phyloP scores from a whole-genome alignment of 768 basidiomycete genomes.

The Termitomyces sp. region DNA sequence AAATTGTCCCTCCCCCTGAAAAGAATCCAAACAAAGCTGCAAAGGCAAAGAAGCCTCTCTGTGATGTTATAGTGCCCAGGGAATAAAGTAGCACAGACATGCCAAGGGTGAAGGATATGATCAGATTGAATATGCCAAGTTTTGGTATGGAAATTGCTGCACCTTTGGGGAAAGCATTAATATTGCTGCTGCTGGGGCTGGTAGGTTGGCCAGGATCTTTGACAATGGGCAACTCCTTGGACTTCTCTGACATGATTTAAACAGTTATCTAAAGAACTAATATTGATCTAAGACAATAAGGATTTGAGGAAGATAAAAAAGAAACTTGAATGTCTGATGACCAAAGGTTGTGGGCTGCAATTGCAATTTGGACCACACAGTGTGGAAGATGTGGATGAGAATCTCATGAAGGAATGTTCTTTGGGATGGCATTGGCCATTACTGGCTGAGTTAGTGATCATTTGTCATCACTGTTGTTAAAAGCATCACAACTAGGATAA shows the following conservation, averaged over 20 bases:
- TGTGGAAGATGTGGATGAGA: too few relatives aligned
- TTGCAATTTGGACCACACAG: neutral
- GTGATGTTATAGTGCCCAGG: constrained; percentile 34
- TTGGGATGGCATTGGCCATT: too few relatives aligned
- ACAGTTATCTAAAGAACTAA: neutral
- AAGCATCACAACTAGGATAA: too few relatives aligned
- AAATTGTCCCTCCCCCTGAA: constrained; percentile 34
- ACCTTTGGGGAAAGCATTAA: too few relatives aligned
- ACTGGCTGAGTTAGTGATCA: too few relatives aligned
- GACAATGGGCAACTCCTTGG: neutral
- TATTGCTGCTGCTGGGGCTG: neutral
- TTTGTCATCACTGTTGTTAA: too few relatives aligned
- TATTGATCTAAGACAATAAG: too few relatives aligned
- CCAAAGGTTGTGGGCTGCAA: neutral
- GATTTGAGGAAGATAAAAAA: neutral
- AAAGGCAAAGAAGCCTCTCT: constrained; percentile 34
- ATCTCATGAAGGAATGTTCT: too few relatives aligned
- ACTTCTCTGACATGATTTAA: neutral
- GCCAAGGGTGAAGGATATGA: constrained; percentile 29
- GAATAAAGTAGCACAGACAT: constrained; percentile 36
- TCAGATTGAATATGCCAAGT: constrained; percentile 40
- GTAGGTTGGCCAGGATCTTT: neutral
- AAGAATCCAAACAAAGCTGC: constrained; percentile 44
- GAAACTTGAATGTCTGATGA: neutral
- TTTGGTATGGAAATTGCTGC: constrained; percentile 35